A percentile compares a stretch with the other conserved stretches of the same genome.
phyloP scores from a whole-genome alignment of 192 early-diverging fungal genomes.

The Mortierella hygrophila region DNA sequence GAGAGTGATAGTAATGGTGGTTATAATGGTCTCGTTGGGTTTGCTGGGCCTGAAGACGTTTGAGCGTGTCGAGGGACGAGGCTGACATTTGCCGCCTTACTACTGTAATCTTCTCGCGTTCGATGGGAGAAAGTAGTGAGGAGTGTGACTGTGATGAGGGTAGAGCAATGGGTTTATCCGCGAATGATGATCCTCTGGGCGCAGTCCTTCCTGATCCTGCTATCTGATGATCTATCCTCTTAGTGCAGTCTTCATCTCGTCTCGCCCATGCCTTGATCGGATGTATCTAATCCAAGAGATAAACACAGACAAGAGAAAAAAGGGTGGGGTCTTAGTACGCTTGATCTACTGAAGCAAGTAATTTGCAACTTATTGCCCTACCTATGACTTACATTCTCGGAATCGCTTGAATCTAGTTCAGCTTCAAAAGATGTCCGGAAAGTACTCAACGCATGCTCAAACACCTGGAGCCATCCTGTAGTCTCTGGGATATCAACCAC shows the following conservation, averaged over 20 bases:
- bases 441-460: slow-evolving; percentile 21
- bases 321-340: neutral
- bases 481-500: slow-evolving; percentile 28
- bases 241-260: neutral
- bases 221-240: neutral
- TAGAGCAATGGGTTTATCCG: neutral
- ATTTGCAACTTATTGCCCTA: neutral
- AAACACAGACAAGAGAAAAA: neutral
- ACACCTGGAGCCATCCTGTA: slow-evolving; percentile 30
- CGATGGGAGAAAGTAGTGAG: neutral
- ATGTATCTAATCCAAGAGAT: slow-evolving; percentile 1
- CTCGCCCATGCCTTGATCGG: slow-evolving; percentile 33
- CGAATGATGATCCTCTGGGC: neutral
- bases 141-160: neutral
- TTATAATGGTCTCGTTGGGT: neutral
- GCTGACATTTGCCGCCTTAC: slow-evolving; percentile 29
- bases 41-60: slow-evolving; percentile 18
- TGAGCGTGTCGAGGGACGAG: slow-evolving; percentile 22
- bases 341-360: neutral
- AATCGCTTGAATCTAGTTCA: slow-evolving; percentile 8
- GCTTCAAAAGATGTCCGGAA: slow-evolving; percentile 6
- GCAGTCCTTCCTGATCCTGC: neutral
- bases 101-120: slow-evolving; percentile 5
- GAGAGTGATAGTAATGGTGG: no score
- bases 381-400: slow-evolving; percentile 3